Conservation (phyloP, 371 early-diverging fungal species). For the Mucor ambiguus region DNA sequence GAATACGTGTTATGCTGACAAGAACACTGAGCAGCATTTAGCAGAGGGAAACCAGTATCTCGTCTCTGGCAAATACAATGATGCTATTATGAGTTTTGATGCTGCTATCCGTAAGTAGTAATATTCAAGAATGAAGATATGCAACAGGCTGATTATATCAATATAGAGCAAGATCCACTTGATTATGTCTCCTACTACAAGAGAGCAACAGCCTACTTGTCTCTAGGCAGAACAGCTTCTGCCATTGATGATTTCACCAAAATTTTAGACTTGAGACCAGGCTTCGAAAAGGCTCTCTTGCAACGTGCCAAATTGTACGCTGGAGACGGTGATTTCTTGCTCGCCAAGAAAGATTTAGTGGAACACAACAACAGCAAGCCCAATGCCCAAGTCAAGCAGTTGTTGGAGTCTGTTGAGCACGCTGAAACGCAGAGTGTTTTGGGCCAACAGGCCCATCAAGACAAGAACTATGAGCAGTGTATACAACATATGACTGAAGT, state of each 20-base stretch:
- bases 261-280: conserved; percentile 77
- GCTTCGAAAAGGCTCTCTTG: conserved; percentile 79
- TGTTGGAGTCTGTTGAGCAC: conserved; percentile 40
- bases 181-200: conserved; percentile 84
- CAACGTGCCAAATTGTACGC: conserved; percentile 80
- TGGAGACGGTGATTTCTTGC: conserved; percentile 69
- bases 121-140: background rate
- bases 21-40: conserved; percentile 59
- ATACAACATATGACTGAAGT: conserved; percentile 60
- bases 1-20: conserved; percentile 25
- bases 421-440: conserved; percentile 40
- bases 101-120: conserved; percentile 66
- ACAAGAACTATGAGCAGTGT: conserved; percentile 63
- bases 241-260: conserved; percentile 82
- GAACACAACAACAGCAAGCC: conserved; percentile 2
- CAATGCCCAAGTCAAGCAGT: background rate
- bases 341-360: conserved; percentile 59
- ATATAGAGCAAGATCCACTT: conserved; percentile 67
- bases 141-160: background rate
- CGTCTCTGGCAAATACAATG: conserved; percentile 59
- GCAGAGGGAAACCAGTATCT: conserved; percentile 66
- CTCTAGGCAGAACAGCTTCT: conserved; percentile 67
- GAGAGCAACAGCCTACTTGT: conserved; percentile 84
- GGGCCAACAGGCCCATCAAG: conserved; percentile 47
- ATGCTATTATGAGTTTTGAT: conserved; percentile 71